These are phyloP conservation scores for Selaginella moellendorffii DNA, from an alignment of 75 land plant genomes.

Conservation along the genomic window DNA sequence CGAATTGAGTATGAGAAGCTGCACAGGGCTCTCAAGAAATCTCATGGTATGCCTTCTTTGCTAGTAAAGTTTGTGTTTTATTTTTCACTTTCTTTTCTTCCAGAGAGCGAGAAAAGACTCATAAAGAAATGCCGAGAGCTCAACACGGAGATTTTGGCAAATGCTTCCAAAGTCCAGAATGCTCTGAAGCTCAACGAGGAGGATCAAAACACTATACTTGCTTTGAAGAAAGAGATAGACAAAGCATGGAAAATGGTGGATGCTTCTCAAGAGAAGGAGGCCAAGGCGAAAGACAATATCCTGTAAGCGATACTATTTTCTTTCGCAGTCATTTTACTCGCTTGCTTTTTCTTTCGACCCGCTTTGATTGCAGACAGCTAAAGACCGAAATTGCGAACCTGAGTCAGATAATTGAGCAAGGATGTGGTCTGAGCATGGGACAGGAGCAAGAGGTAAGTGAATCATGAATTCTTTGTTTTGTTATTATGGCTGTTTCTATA, in stretches of 20 bases:
- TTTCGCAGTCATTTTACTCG: background rate
- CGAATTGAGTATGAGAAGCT: conserved; percentile 26
- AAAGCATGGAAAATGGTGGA: conserved; percentile 31
- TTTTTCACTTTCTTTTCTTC: background rate
- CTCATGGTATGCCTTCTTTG: conserved; percentile 19
- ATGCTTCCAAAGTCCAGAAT: conserved; percentile 25
- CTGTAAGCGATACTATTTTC: conserved; percentile 13
- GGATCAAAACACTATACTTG: conserved; percentile 22
- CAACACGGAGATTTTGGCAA: conserved; percentile 22
- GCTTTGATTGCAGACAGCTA: conserved; percentile 18
- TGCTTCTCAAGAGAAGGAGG: conserved; percentile 29
- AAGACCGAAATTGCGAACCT: conserved; percentile 22
- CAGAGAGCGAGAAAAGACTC: conserved; percentile 29
- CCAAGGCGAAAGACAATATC: conserved; percentile 28
- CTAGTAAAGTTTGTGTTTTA: background rate
- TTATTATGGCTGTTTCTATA: no score
- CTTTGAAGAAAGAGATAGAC: conserved; percentile 26
- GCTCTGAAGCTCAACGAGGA: conserved; percentile 22
- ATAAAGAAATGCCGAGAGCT: conserved; percentile 27
- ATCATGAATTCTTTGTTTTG: no score
- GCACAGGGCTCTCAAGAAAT: conserved; percentile 21
- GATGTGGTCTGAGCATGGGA: conserved; percentile 16
- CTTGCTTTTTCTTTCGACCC: no score
- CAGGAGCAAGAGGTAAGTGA: conserved; percentile 21
- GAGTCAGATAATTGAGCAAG: conserved; percentile 21